Conservation (phyloP, 192 early-diverging fungal species). For the Podila clonocystis region DNA sequence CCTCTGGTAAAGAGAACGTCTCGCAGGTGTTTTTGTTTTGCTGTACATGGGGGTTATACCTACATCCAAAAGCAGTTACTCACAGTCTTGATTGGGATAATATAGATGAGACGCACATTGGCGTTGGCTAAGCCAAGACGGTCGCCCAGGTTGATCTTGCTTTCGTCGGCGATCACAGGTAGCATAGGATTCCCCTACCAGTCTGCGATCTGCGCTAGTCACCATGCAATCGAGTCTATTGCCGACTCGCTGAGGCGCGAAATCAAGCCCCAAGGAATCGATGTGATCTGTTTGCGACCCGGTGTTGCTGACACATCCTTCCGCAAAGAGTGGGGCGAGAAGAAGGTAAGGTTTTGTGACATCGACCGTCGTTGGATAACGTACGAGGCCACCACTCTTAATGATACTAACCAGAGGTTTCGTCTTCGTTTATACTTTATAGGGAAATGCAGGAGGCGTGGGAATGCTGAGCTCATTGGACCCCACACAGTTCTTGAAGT, state of each 20-base stretch:
- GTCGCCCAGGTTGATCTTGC: slow-evolving; percentile 27
- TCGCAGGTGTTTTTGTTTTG: background rate
- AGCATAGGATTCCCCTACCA: slow-evolving; percentile 42
- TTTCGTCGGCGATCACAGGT: slow-evolving; percentile 35
- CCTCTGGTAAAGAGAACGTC: slow-evolving; percentile 11
- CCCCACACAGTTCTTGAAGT: slow-evolving; percentile 16
- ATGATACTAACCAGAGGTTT: too few relatives aligned
- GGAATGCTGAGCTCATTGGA: slow-evolving; percentile 31
- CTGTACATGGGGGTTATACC: background rate
- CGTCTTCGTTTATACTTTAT: background rate
- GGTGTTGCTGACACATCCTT: slow-evolving; percentile 28
- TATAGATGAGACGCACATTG: slow-evolving; percentile 35
- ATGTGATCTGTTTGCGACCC: slow-evolving; percentile 45
- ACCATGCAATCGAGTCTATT: slow-evolving; percentile 58
- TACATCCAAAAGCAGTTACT: too few relatives aligned
- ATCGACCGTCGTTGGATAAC: too few relatives aligned
- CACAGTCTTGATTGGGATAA: background rate
- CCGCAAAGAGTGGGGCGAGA: slow-evolving; percentile 27
- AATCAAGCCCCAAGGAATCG: slow-evolving; percentile 56
- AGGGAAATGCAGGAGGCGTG: slow-evolving; percentile 5
- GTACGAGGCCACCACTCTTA: too few relatives aligned
- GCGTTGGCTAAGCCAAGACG: slow-evolving; percentile 35
- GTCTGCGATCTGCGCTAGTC: slow-evolving; percentile 54
- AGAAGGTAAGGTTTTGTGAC: slow-evolving; percentile 9
- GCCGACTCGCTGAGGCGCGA: slow-evolving; percentile 56